phyloP scores from a whole-genome alignment of 805 yeast species.

The Saccharomycodes ludwigii region DNA sequence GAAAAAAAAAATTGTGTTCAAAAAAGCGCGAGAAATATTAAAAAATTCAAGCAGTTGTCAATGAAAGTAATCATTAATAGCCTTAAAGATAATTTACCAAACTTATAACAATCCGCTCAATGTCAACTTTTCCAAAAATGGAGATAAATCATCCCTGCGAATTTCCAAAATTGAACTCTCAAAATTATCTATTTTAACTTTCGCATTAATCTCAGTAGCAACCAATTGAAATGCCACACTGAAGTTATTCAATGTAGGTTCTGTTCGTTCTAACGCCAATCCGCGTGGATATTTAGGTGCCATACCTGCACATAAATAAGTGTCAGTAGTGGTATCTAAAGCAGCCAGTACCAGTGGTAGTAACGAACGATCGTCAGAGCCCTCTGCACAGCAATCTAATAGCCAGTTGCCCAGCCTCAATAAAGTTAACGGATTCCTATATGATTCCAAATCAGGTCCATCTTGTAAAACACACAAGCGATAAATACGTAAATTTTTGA shows the following conservation, averaged over 20 bases:
- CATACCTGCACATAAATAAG: slow-evolving; percentile 79
- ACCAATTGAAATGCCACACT: slow-evolving; percentile 87
- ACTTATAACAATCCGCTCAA: slow-evolving; percentile 47
- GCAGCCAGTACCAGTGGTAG: slow-evolving; percentile 82
- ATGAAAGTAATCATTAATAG: too few relatives aligned
- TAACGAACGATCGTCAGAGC: slow-evolving; percentile 42
- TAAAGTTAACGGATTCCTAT: slow-evolving; percentile 77
- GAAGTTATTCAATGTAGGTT: slow-evolving; percentile 60
- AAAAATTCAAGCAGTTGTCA: too few relatives aligned
- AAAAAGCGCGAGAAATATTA: too few relatives aligned
- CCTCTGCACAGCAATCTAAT: slow-evolving; percentile 74
- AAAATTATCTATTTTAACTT: slow-evolving; percentile 84
- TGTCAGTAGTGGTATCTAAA: slow-evolving; percentile 56
- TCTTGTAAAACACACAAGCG: slow-evolving; percentile 82
- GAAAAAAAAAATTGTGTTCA: too few relatives aligned
- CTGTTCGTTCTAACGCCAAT: slow-evolving; percentile 20
- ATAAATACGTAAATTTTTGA: slow-evolving; percentile 69
- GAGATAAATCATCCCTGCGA: slow-evolving; percentile 72
- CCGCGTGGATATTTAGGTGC: slow-evolving; percentile 68
- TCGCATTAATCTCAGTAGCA: slow-evolving; percentile 74
- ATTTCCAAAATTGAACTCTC: slow-evolving; percentile 91
- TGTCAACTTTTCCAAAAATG: slow-evolving; percentile 77
- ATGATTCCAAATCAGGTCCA: slow-evolving; percentile 68
- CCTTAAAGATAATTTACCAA: too few relatives aligned
- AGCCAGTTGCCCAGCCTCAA: slow-evolving; percentile 85